Conservation (phyloP, 2,329 filamentous ascomycete species). For the Fusarium metavorans region DNA sequence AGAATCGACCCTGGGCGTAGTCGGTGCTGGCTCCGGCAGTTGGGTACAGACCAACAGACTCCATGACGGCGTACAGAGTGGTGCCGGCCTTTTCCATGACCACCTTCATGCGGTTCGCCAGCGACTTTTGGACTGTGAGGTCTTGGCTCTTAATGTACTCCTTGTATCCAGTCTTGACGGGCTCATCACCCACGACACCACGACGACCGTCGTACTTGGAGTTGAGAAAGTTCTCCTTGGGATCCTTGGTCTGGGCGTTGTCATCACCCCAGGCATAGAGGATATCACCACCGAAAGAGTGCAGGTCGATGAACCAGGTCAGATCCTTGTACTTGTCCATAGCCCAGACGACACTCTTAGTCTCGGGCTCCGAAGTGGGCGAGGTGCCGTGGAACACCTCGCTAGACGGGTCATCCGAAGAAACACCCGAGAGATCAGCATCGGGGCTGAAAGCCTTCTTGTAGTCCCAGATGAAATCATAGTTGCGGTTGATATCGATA, state of each 20-base stretch:
- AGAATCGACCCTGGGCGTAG: conserved; percentile 60
- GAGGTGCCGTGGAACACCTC: conserved; percentile 64
- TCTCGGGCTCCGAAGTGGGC: conserved; percentile 68
- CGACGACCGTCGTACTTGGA: conserved; percentile 62
- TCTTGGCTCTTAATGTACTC: conserved; percentile 59
- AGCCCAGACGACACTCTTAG: conserved; percentile 65
- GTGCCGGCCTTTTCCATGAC: conserved; percentile 56
- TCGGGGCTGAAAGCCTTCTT: conserved; percentile 54
- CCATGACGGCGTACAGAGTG: conserved; percentile 52
- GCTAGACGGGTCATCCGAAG: conserved; percentile 53
- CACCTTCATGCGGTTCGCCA: conserved; percentile 50
- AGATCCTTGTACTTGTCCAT: conserved; percentile 62
- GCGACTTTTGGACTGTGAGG: conserved; percentile 46
- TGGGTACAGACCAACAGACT: conserved; percentile 58
- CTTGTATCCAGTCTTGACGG: conserved; percentile 52
- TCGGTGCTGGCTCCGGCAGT: conserved; percentile 61
- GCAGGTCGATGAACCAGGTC: conserved; percentile 70
- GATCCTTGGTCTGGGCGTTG: conserved; percentile 59
- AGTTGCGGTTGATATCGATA: conserved; percentile 68
- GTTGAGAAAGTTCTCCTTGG: conserved; percentile 65
- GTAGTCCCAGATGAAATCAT: conserved; percentile 69
- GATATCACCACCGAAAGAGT: conserved; percentile 64
- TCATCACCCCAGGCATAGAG: conserved; percentile 71
- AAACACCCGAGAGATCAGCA: conserved; percentile 53
- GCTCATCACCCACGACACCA: conserved; percentile 56